These are phyloP conservation scores for Arthrobotrys sphaeroides DNA, from an alignment of 2,329 filamentous ascomycete genomes.

Conservation along the genomic window DNA sequence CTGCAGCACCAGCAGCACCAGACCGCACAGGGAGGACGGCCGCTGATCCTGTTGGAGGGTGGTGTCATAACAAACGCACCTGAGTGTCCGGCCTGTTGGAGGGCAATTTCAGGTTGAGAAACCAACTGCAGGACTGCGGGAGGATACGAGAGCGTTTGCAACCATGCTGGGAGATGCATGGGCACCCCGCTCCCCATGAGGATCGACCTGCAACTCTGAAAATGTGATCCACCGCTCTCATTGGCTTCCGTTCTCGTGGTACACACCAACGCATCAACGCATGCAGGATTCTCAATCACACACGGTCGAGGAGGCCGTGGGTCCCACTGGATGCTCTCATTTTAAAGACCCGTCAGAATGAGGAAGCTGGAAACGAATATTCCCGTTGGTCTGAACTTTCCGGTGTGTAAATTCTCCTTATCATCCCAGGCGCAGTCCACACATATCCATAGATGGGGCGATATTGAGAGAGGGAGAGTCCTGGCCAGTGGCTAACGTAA, in stretches of 20 bases:
- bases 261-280: constrained; percentile 42
- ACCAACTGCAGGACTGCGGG: constrained; percentile 7
- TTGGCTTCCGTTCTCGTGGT: constrained; percentile 40
- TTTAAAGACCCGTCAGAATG: constrained; percentile 11
- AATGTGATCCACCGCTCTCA: constrained; percentile 40
- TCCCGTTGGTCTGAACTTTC: background rate
- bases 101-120: constrained; percentile 51
- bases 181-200: constrained; percentile 48
- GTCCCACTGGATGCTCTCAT: constrained; percentile 18
- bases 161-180: constrained; percentile 23
- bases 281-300: constrained; percentile 48
- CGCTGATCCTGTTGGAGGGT: constrained; percentile 27
- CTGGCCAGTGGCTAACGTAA: constrained; percentile 3
- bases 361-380: constrained; percentile 29
- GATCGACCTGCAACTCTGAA: constrained; percentile 13
- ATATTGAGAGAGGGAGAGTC: background rate
- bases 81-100: constrained; percentile 27
- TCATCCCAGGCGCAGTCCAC: too few relatives aligned
- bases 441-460: background rate
- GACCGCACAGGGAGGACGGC: constrained; percentile 12
- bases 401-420: constrained; percentile 24
- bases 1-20: constrained; percentile 28
- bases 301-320: constrained; percentile 31
- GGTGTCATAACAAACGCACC: constrained; percentile 28
- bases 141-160: constrained; percentile 28